These are phyloP conservation scores for Ilyonectria destructans DNA, from an alignment of 2,329 filamentous ascomycete species.

Conservation along the genomic window DNA sequence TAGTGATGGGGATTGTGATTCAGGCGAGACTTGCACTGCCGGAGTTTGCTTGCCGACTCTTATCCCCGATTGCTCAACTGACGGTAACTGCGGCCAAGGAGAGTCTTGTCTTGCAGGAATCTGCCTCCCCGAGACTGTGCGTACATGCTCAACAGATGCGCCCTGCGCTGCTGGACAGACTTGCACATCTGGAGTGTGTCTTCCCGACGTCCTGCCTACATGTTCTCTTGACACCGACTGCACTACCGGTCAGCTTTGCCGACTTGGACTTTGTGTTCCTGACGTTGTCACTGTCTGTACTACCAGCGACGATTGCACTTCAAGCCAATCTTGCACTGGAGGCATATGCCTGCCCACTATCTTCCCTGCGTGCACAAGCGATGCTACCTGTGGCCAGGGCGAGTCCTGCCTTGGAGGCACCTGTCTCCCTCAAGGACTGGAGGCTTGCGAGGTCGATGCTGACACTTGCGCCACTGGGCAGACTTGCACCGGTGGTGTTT, in stretches of 20 bases:
- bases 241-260: neutral
- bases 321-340: neutral
- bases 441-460: neutral
- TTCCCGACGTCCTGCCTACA: neutral
- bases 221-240: neutral
- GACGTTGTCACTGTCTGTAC: neutral
- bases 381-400: neutral
- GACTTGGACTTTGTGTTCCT: constrained; percentile 17
- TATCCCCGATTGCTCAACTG: neutral
- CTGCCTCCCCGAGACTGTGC: neutral
- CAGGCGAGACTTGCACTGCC: neutral
- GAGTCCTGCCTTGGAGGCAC: neutral
- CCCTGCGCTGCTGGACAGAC: neutral
- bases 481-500: neutral
- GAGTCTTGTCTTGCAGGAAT: neutral
- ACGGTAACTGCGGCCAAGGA: neutral
- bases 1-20: neutral
- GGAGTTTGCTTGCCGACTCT: neutral
- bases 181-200: neutral
- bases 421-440: neutral
- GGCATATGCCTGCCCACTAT: neutral
- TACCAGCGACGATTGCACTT: neutral
- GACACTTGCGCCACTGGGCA: neutral
- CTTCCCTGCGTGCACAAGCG: neutral
- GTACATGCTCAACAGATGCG: neutral